Percentiles rank a stretch among this genome's conserved stretches.
Evolutionary conservation across 2,329 filamentous ascomycete genomes (phyloP).

Genomic region (Rhynchosporium secalis): DNA sequence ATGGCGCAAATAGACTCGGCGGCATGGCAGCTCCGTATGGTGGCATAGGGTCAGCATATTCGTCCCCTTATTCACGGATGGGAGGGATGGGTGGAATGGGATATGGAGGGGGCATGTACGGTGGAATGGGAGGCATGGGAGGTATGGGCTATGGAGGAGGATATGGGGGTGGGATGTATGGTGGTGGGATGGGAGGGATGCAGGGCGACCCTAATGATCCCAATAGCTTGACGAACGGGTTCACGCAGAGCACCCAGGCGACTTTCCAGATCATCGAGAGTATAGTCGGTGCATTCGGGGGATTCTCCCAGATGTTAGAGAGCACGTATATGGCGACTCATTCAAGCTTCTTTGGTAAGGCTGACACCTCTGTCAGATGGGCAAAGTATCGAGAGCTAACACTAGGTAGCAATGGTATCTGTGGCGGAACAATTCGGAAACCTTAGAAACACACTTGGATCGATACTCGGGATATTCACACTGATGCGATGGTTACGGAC

Average conservation of each 20-base stretch:
- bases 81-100: constrained; percentile 39
- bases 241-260: constrained; percentile 90
- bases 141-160: constrained; percentile 38
- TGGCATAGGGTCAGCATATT: constrained; percentile 45
- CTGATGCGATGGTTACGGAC: constrained; percentile 93
- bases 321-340: constrained; percentile 99
- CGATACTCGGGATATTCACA: constrained; percentile 92
- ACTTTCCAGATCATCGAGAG: constrained; percentile 99
- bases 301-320: constrained; percentile 98
- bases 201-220: constrained; percentile 78
- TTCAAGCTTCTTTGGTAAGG: constrained; percentile 93
- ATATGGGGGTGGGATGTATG: constrained; percentile 42
- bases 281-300: constrained; percentile 92
- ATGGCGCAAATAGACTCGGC: constrained; percentile 58
- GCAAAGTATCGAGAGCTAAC: constrained; percentile 28
- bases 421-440: constrained; percentile 97
- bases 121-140: constrained; percentile 42
- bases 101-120: too few species aligned
- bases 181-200: constrained; percentile 48
- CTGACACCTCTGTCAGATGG: neutral
- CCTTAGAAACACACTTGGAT: constrained; percentile 88
- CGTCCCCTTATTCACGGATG: constrained; percentile 52
- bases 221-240: constrained; percentile 91
- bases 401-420: constrained; percentile 80
- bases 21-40: constrained; percentile 43